These are phyloP conservation scores for Sedum album DNA, from an alignment of 164 flowering plant genomes.

Conservation along the genomic window DNA sequence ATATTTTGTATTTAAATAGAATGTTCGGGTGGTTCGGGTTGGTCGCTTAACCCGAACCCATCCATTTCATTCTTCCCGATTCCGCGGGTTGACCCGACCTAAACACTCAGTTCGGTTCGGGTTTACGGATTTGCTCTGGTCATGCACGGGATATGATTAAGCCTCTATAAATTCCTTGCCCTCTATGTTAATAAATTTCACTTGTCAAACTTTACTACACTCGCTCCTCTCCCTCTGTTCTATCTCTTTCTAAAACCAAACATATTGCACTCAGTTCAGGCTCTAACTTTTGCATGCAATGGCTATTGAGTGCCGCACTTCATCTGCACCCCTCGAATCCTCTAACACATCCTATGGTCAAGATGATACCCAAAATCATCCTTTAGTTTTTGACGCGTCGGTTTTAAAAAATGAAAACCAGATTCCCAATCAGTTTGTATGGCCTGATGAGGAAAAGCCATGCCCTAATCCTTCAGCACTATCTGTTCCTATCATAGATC, in stretches of 20 bases:
- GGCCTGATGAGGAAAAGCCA: slow-evolving; percentile 68
- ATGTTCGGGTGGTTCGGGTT: too few species aligned
- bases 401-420: slow-evolving; percentile 23
- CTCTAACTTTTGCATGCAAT: not conserved
- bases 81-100: too few species aligned
- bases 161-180: too few species aligned
- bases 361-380: not conserved
- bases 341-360: not conserved
- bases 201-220: not conserved
- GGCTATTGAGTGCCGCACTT: not conserved
- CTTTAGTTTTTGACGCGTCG: slow-evolving; percentile 25
- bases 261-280: not conserved
- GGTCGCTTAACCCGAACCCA: too few species aligned
- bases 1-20: too few species aligned
- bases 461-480: slow-evolving; percentile 20
- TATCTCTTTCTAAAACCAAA: not conserved
- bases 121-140: too few species aligned
- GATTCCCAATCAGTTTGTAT: slow-evolving; percentile 54
- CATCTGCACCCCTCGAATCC: not conserved
- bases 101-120: too few species aligned
- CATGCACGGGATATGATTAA: too few species aligned
- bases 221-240: not conserved
- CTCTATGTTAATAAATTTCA: not conserved
- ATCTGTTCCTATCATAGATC: slow-evolving; percentile 51
- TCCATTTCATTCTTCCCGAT: too few species aligned